A percentile compares a stretch with the other conserved stretches of the same genome.
Conservation (phyloP, 805 yeast species). For the Cyberlindnera saturnus region DNA sequence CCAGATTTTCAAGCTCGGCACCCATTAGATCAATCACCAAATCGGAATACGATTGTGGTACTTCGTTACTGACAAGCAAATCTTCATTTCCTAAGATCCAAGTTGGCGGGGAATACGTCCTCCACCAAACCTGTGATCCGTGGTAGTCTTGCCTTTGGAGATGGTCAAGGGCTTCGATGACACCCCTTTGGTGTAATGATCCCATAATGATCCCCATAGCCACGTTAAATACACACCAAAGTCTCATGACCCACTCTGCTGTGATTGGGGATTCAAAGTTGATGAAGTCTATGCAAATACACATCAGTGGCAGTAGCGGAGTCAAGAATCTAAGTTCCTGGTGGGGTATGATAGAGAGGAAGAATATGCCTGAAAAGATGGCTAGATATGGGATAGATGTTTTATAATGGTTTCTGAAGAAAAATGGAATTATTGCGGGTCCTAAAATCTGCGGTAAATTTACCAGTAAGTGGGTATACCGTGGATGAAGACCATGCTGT, state of each 20-base stretch:
- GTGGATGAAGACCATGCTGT: conserved; percentile 78
- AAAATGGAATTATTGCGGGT: conserved; percentile 51
- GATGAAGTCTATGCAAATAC: conserved; percentile 49
- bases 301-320: conserved; percentile 70
- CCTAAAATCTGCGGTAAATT: conserved; percentile 82
- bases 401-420: conserved; percentile 25
- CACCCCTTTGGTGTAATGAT: conserved; percentile 83
- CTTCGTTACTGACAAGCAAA: conserved; percentile 12
- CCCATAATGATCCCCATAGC: conserved; percentile 66
- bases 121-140: conserved; percentile 75
- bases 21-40: conserved; percentile 43
- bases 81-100: conserved; percentile 52
- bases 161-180: conserved; percentile 56
- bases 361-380: conserved; percentile 51
- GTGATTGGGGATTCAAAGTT: conserved; percentile 16
- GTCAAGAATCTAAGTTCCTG: conserved; percentile 87
- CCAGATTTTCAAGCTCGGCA: conserved; percentile 25
- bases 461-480: conserved; percentile 64
- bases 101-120: conserved; percentile 88
- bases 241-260: conserved; percentile 17
- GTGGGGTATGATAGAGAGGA: conserved; percentile 75
- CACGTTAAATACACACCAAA: conserved; percentile 64
- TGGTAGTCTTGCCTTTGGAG: conserved; percentile 25
- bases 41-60: conserved; percentile 2
- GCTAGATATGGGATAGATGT: conserved; percentile 53